Evolutionary conservation across 768 basidiomycete species (phyloP).

Genomic region (Xerocomellus chrysenteron): DNA sequence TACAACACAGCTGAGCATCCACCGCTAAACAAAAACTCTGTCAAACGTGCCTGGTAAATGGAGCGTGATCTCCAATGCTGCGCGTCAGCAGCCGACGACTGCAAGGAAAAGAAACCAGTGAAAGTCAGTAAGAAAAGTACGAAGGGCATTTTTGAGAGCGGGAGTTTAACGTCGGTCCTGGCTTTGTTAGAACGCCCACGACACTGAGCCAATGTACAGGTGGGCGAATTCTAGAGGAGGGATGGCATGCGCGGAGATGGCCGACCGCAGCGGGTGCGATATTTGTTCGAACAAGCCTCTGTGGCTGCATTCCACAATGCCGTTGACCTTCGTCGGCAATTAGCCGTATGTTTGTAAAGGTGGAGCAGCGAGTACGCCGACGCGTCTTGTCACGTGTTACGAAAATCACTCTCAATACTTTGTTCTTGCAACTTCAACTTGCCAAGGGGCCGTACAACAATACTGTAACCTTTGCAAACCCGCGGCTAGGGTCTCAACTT

Average conservation of each 20-base stretch:
- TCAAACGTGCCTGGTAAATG: conserved; percentile 49
- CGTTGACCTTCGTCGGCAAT: conserved; percentile 25
- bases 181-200: conserved; percentile 1
- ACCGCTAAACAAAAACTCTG: not conserved
- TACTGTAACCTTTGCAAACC: too few relatives aligned
- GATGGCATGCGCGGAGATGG: conserved; percentile 2
- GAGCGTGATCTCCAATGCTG: conserved; percentile 52
- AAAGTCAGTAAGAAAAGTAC: conserved; percentile 11
- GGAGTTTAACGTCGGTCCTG: not conserved
- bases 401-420: conserved; percentile 18
- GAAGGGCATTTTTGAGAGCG: conserved; percentile 9
- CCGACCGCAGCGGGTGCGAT: not conserved
- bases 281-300: conserved; percentile 7
- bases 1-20: conserved; percentile 14
- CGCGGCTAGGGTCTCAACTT: not conserved
- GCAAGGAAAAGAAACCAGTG: conserved; percentile 1
- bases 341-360: conserved; percentile 7
- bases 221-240: not conserved
- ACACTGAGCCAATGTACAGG: not conserved
- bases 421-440: too few relatives aligned
- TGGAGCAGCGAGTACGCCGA: not conserved
- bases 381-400: conserved; percentile 29
- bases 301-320: conserved; percentile 22
- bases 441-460: too few relatives aligned
- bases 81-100: conserved; percentile 37